These are phyloP conservation scores for Nyctanthes arbortristis DNA, from an alignment of 257 asterid species.

Conservation along the genomic window DNA sequence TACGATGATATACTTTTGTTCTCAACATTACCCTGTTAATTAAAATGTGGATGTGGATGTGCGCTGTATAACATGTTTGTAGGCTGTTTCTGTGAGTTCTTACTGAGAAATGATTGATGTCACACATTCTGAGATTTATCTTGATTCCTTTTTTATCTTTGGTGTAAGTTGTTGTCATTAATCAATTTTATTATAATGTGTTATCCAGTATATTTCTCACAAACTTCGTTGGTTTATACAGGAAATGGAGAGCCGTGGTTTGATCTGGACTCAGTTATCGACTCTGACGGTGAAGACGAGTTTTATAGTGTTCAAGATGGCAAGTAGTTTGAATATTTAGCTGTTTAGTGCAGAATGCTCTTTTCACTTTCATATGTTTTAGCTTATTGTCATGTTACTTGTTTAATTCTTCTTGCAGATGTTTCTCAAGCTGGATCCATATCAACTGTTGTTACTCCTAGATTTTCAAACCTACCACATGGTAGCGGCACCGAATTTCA, in stretches of 20 bases:
- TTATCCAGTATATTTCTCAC: conserved; percentile 5
- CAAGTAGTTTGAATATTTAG: conserved; percentile 26
- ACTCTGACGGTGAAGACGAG: conserved; percentile 86
- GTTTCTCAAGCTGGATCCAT: conserved; percentile 78
- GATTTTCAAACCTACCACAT: conserved; percentile 51
- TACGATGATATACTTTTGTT: conserved; percentile 14
- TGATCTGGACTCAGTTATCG: conserved; percentile 66
- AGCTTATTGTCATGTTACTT: neutral
- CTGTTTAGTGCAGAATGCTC: neutral
- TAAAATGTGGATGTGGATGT: too few relatives aligned
- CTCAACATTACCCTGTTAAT: neutral
- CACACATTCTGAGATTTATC: neutral
- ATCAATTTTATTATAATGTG: neutral
- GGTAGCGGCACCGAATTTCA: conserved; percentile 42
- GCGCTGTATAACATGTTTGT: neutral
- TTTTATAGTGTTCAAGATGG: conserved; percentile 95
- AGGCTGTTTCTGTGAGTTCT: neutral
- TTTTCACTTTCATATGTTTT: neutral
- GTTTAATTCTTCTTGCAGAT: conserved; percentile 48
- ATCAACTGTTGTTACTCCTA: conserved; percentile 76
- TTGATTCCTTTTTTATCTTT: neutral
- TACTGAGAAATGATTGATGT: neutral
- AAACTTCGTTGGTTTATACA: conserved; percentile 25
- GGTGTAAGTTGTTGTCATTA: neutral
- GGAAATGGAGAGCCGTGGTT: conserved; percentile 80